Evolutionary conservation across 257 asterid species (phyloP).

Genomic region (Verbascum thapsus): DNA sequence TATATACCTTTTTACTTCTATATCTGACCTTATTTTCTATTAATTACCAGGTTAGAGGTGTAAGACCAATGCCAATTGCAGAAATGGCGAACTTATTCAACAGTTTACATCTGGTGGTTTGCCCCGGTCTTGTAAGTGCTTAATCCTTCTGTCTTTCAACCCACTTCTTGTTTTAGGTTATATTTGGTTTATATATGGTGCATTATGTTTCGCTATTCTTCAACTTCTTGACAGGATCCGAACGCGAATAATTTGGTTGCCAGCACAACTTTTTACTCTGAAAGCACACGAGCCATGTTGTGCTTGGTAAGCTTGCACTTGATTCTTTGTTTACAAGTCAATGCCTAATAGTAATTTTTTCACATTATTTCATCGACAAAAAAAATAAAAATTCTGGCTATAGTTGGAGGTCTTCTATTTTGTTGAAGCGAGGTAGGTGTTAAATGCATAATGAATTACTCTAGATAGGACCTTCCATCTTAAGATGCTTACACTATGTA

Average conservation of each 20-base stretch:
- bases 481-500: no score
- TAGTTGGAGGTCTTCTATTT: conserved; percentile 2
- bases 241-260: conserved; percentile 85
- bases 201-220: conserved; percentile 18
- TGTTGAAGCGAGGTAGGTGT: no score
- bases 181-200: conserved; percentile 26
- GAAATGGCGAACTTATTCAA: conserved; percentile 81
- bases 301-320: conserved; percentile 72
- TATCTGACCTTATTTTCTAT: conserved; percentile 32
- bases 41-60: conserved; percentile 82
- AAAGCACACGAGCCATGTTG: conserved; percentile 86
- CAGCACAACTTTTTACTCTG: conserved; percentile 87
- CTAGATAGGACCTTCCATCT: no score
- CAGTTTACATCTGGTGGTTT: conserved; percentile 58
- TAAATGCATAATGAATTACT: no score
- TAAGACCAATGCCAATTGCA: conserved; percentile 71
- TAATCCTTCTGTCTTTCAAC: conserved; percentile 22
- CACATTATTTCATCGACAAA: no score
- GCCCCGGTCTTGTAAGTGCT: conserved; percentile 86
- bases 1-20: conserved; percentile 9
- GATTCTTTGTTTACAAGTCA: not conserved
- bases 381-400: conserved; percentile 12
- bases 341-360: not conserved
- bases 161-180: conserved; percentile 5
- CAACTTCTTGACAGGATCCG: conserved; percentile 65